Base-by-base conservation (phyloP, 371 early-diverging fungal species). In the Chytridium lagenaria region DNA sequence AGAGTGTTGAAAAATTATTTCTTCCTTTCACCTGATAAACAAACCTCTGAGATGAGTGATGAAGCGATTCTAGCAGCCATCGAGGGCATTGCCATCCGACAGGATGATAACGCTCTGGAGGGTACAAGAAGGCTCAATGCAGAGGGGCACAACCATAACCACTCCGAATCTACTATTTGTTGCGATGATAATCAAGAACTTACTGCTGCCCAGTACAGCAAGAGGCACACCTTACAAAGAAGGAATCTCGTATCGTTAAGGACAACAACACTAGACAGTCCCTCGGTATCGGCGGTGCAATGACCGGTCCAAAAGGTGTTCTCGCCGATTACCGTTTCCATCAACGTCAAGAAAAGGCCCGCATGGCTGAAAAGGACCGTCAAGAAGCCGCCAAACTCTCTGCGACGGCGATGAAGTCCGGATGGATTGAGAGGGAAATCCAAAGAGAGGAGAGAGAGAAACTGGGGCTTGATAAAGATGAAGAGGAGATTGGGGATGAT, bases 261-360 rank as follows among this genome's bases (percentile, higher is more conserved):
- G 83, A 82, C 73, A 63, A 72, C 31, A 71, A 69, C 1, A 52
- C 77, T 39, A 70, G 85, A 1, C 80, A 77, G 50, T 65, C 74
- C 26, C 76, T 82, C n/a, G 76, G 76, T 26, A 57, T 81, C 50
- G 85, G 83, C 28, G 77, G 82, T 50, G 64, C 77, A 23, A 76
- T 80, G 64, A 86, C 84, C 7, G 87, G 87, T 0, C 83, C 84
- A 0, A 86, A 86, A 61, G 84, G 87, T 39, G 87, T 86, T 26
- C 59, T 82, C 26, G 81, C 80, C 59, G 87, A 86, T 77, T 70
- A 77, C 57, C 65, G 72, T 57, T 85, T 85, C 65, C 84, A 85
- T 71, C 28, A 79, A 68, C 67, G 64, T 28, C 87, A 86, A 77
- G 83, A 86, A 75, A 67, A 72, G 7, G 79, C 81, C 31, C 55